Base-by-base conservation (phyloP, 106 monocot genomes). In the Agapanthus africanus region DNA sequence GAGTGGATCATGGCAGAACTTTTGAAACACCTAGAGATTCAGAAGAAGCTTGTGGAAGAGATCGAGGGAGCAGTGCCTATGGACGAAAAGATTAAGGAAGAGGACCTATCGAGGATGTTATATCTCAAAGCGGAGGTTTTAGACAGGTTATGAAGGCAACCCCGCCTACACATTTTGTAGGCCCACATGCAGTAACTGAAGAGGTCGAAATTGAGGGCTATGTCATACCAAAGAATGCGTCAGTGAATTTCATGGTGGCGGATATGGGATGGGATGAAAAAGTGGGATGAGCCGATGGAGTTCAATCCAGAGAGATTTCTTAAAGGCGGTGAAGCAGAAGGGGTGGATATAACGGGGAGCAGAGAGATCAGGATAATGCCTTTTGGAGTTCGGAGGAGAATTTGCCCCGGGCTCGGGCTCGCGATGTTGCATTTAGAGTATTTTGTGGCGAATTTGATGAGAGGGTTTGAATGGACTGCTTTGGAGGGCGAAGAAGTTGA, bases 361-460 rank as follows among this genome's bases (percentile, higher is more conserved):
- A 74, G 66, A 19, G 73, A 74, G 65, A 66, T 74, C 5, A 74
- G 40, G 65, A 74, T 74, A 65, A 74, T 74, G 73, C 73, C 73
- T 32, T 74, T 74, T 39, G 69, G 81, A 14, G 81, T 39, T 2
- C 76, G 76, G 51, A 61, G 81, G 72, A 72, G 81, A 41, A 68
- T 72, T 30, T 77, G 81, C 22, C 81, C 81, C 0, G 81, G 62
- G 62, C 18, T 81, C 3, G 72, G 47, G 31, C 67, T 85, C 5
- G 85, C 71, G 10, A 65, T 85, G 61, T 39, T 85, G 30, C 84
- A 85, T 40, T 52, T 85, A 15, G 84, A 85, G 61, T 85, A 80
- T 44, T 80, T 85, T 27, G 71, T 78, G 22, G 84, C 84, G 0
- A 77, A 78, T 68, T 74, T 85, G 42, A 70, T 85, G 25, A 54